These are phyloP conservation scores for Wickerhamomyces rabaulensis DNA, from an alignment of 805 yeast species.

Conservation along the genomic window DNA sequence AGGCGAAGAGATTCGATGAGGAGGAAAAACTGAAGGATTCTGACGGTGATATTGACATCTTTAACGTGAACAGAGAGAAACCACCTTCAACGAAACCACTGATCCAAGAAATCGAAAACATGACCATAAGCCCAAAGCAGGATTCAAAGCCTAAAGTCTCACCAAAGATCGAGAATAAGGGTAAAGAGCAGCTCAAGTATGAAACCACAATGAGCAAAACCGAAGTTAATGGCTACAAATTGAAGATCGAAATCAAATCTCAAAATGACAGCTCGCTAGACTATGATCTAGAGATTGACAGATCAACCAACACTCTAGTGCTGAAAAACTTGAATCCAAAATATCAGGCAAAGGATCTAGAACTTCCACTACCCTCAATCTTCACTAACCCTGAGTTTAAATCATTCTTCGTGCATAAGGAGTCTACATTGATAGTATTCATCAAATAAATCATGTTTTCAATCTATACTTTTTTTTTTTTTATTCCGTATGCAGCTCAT, in stretches of 20 bases:
- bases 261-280: conserved; percentile 28
- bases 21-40: conserved; percentile 21
- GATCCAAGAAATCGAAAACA: conserved; percentile 49
- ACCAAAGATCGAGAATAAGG: conserved; percentile 6
- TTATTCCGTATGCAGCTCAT: background rate
- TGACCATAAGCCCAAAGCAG: conserved; percentile 12
- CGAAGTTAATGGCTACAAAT: conserved; percentile 25
- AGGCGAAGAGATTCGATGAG: conserved; percentile 29
- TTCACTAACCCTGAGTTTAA: conserved; percentile 20
- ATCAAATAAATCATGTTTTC: conserved; percentile 13
- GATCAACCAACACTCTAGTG: conserved; percentile 24
- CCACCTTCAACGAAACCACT: conserved; percentile 31
- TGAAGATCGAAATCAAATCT: conserved; percentile 33
- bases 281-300: conserved; percentile 28
- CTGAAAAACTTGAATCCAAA: conserved; percentile 26
- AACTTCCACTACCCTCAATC: conserved; percentile 34
- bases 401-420: conserved; percentile 25
- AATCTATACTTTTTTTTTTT: background rate
- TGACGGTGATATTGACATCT: conserved; percentile 17
- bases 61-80: conserved; percentile 4
- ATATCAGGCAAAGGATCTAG: conserved; percentile 21
- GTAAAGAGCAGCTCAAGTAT: conserved; percentile 18
- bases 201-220: conserved; percentile 24
- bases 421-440: conserved; percentile 27
- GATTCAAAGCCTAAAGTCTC: background rate